phyloP scores from a whole-genome alignment of 768 basidiomycete genomes.

The Tephrocybe rancida region DNA sequence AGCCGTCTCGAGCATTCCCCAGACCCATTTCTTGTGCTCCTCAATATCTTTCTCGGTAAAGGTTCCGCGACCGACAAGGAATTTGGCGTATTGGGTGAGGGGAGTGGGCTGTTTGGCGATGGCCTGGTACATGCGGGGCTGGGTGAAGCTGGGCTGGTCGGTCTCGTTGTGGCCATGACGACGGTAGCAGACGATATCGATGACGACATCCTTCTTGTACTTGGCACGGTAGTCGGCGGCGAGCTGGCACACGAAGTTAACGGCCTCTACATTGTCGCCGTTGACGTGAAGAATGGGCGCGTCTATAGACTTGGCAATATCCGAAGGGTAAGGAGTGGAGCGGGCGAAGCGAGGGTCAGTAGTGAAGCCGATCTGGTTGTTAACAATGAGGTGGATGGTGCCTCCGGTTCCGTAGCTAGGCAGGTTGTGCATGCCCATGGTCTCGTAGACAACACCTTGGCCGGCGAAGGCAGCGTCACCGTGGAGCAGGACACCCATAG shows the following conservation, averaged over 20 bases:
- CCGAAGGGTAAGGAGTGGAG: constrained; percentile 97
- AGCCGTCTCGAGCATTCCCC: constrained; percentile 98
- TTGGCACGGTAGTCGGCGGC: constrained; percentile 98
- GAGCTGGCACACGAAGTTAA: constrained; percentile 97
- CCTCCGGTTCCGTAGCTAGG: constrained; percentile 97
- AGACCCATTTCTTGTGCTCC: constrained; percentile 99
- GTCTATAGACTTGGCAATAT: constrained; percentile 98
- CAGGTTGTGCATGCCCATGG: constrained; percentile 96
- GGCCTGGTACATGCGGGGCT: constrained; percentile 98
- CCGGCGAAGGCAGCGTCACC: constrained; percentile 99
- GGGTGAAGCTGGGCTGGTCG: constrained; percentile 98
- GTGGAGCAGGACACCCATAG: constrained; percentile 95
- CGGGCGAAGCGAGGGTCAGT: constrained; percentile 98
- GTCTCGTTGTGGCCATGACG: constrained; percentile 99
- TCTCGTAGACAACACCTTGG: constrained; percentile 98
- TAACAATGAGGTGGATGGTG: constrained; percentile 97
- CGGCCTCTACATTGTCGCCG: constrained; percentile 97
- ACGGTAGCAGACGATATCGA: constrained; percentile 99
- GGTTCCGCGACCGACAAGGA: constrained; percentile 86
- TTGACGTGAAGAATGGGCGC: constrained; percentile 99
- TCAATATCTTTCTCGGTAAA: constrained; percentile 97
- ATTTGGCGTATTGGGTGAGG: constrained; percentile 89
- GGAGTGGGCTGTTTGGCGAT: constrained; percentile 94
- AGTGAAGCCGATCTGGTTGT: constrained; percentile 99
- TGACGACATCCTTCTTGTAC: constrained; percentile 98